Evolutionary conservation across 2,329 filamentous ascomycete genomes (phyloP).

Genomic region (Scolecobasidium constrictum): DNA sequence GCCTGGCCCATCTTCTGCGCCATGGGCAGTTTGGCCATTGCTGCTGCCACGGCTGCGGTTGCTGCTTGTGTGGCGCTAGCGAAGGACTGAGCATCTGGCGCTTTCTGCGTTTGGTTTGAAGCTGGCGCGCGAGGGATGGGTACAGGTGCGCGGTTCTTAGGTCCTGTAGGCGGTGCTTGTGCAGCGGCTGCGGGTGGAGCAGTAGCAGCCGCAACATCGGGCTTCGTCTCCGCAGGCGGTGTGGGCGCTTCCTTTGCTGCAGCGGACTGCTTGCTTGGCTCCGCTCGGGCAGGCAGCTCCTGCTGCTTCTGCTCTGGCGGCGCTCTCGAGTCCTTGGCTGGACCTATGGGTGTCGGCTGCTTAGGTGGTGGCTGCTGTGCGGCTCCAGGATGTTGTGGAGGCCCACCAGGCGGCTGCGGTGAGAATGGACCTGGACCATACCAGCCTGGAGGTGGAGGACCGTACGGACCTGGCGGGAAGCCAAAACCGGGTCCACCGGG

Average conservation of each 20-base stretch:
- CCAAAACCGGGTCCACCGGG: conserved; percentile 27
- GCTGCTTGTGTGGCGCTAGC: conserved; percentile 64
- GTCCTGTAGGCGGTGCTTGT: conserved; percentile 25
- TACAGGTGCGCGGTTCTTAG: conserved; percentile 48
- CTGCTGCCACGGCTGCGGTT: conserved; percentile 66
- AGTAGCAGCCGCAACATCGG: conserved; percentile 46
- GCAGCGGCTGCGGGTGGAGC: conserved; percentile 33
- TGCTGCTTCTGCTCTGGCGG: conserved; percentile 20
- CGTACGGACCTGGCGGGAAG: conserved; percentile 33
- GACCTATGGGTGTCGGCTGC: conserved; percentile 18
- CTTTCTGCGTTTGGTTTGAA: conserved; percentile 16
- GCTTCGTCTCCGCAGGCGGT: conserved; percentile 59
- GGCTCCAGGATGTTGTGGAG: conserved; percentile 25
- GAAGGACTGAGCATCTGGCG: conserved; percentile 26
- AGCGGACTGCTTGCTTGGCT: conserved; percentile 32
- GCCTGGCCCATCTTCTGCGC: conserved; percentile 11
- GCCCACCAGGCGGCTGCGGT: conserved; percentile 51
- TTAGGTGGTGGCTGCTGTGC: conserved; percentile 27
- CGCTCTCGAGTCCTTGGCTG: conserved; percentile 35
- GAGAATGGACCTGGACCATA: conserved; percentile 63
- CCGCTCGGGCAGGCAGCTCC: conserved; percentile 19
- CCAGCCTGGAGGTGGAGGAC: conserved; percentile 49
- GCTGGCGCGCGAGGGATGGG: conserved; percentile 39
- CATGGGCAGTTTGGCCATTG: conserved; percentile 61
- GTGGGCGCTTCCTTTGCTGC: conserved; percentile 42